Percentiles rank a stretch among this genome's conserved stretches.
These are phyloP conservation scores for Colletotrichum australisinense DNA, from an alignment of 2,329 filamentous ascomycete species.

Conservation along the genomic window DNA sequence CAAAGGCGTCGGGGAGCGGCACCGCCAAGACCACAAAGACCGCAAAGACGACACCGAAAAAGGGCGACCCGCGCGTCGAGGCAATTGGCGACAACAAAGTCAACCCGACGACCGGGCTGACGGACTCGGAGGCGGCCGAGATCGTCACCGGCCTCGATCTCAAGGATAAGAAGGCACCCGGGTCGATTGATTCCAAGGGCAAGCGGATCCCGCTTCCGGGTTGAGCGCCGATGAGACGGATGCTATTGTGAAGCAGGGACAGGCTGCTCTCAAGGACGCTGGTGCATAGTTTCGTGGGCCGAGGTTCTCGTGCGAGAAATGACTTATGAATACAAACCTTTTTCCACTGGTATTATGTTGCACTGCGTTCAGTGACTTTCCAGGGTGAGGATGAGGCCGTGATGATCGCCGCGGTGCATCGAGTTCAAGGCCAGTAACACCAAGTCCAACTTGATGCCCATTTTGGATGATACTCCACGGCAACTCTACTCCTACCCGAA, in stretches of 20 bases:
- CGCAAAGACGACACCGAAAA: background rate
- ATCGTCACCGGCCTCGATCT: conserved; percentile 26
- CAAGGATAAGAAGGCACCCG: conserved; percentile 27
- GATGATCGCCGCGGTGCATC: too few relatives aligned
- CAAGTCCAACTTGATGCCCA: background rate
- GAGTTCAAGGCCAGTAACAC: too few relatives aligned
- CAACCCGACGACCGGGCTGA: conserved; percentile 26
- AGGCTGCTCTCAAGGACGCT: conserved; percentile 31
- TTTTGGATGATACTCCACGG: background rate
- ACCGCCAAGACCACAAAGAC: background rate
- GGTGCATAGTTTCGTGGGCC: conserved; percentile 11
- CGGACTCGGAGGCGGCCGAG: conserved; percentile 29
- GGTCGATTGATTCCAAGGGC: conserved; percentile 26
- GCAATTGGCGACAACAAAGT: conserved; percentile 30
- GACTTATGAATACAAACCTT: background rate
- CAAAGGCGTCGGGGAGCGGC: background rate
- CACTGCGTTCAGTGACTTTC: background rate
- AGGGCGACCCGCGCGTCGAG: background rate
- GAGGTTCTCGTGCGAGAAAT: background rate
- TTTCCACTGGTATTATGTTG: too few relatives aligned
- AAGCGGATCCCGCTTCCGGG: conserved; percentile 25
- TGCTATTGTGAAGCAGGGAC: conserved; percentile 31
- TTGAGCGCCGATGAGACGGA: conserved; percentile 29
- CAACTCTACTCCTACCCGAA: background rate
- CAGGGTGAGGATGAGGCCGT: too few relatives aligned